Conservation (phyloP, 208 protist species). For the Plasmodiophora brassicae region DNA sequence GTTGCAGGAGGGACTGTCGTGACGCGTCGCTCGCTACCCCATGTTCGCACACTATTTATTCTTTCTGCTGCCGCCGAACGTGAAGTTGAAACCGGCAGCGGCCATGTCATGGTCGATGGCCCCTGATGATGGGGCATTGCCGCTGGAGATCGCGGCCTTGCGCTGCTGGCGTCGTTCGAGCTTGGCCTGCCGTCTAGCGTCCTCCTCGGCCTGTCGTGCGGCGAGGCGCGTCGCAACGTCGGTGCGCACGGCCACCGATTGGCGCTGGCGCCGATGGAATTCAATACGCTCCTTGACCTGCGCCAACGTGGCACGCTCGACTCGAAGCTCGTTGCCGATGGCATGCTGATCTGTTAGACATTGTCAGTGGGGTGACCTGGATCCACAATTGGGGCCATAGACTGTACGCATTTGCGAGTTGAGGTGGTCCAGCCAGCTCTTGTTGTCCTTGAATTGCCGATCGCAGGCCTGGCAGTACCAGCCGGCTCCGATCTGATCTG, state of each 20-base stretch:
- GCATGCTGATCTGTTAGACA: slow-evolving; percentile 6
- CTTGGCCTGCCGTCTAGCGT: neutral
- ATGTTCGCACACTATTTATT: no score
- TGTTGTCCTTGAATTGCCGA: neutral
- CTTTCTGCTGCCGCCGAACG: slow-evolving; percentile 22
- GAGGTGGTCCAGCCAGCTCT: slow-evolving; percentile 20
- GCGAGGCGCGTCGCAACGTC: neutral
- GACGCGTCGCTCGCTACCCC: no score
- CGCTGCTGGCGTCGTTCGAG: neutral
- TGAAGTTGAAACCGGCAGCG: slow-evolving; percentile 8
- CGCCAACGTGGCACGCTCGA: neutral
- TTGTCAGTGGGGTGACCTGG: neutral
- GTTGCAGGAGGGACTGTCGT: no score
- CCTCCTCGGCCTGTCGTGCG: neutral
- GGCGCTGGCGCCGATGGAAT: neutral
- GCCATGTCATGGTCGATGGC: neutral
- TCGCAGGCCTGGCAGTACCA: slow-evolving; percentile 13
- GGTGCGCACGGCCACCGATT: neutral
- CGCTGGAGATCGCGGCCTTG: neutral
- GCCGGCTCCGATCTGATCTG: neutral
- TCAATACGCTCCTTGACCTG: slow-evolving; percentile 13
- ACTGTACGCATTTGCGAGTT: neutral
- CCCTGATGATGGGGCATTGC: neutral
- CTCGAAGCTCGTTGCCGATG: slow-evolving; percentile 13
- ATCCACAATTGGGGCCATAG: neutral